Evolutionary conservation across 148 eudicot genomes (phyloP).

Genomic region (Polygonum maritimum): DNA sequence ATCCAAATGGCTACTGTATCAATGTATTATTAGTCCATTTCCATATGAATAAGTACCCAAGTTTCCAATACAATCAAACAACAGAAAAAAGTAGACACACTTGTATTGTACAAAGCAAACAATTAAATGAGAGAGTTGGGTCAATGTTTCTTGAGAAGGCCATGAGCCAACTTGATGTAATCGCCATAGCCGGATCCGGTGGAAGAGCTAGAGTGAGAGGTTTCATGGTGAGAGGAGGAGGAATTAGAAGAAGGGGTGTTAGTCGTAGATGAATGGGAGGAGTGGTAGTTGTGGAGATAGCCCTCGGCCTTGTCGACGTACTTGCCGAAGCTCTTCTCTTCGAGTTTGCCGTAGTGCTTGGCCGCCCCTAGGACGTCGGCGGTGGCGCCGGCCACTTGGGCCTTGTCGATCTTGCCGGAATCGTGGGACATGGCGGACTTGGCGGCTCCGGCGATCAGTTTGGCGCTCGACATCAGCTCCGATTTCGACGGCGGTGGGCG

Average conservation of each 20-base stretch:
- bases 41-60: background rate
- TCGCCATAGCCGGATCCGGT: slow-evolving; percentile 19
- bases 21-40: background rate
- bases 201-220: slow-evolving; percentile 3
- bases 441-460: slow-evolving; percentile 43
- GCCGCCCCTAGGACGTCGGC: slow-evolving; percentile 31
- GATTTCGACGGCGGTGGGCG: slow-evolving; percentile 16
- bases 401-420: slow-evolving; percentile 28
- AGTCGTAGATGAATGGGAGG: slow-evolving; percentile 9
- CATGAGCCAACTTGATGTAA: slow-evolving; percentile 36
- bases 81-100: background rate
- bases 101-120: background rate
- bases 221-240: slow-evolving; percentile 3
- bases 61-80: background rate
- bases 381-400: slow-evolving; percentile 36
- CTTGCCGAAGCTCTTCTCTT: slow-evolving; percentile 31
- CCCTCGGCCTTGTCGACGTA: slow-evolving; percentile 31
- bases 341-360: slow-evolving; percentile 32
- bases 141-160: slow-evolving; percentile 25
- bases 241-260: background rate
- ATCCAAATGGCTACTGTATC: background rate
- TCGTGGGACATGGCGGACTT: slow-evolving; percentile 26
- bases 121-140: background rate
- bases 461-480: slow-evolving; percentile 41
- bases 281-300: slow-evolving; percentile 24